Percentiles rank a stretch among this genome's conserved stretches.
phyloP scores from a whole-genome alignment of 441 rosid genomes.

The Jatropha multifida region DNA sequence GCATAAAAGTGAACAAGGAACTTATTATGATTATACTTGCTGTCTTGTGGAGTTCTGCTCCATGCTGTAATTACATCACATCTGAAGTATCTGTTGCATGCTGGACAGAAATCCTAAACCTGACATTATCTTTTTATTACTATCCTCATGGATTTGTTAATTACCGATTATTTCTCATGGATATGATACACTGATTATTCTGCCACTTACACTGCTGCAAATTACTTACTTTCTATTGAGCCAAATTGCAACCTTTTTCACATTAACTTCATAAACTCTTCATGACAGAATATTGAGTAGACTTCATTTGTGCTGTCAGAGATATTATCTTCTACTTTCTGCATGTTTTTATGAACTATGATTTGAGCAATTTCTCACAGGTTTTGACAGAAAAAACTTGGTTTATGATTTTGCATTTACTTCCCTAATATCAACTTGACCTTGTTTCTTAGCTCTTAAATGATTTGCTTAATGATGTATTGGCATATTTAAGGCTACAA shows the following conservation, averaged over 20 bases:
- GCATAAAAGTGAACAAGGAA: not conserved
- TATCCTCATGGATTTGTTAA: too few species aligned
- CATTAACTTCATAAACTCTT: not conserved
- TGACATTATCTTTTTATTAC: not conserved
- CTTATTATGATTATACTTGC: not conserved
- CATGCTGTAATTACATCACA: not conserved
- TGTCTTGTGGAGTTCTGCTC: slow-evolving; percentile 1
- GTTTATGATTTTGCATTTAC: not conserved
- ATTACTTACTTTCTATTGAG: not conserved
- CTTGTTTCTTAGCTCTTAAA: too few species aligned
- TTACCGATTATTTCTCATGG: not conserved
- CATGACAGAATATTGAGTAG: not conserved
- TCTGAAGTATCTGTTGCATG: not conserved
- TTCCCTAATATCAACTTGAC: too few species aligned
- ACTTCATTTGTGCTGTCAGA: not conserved
- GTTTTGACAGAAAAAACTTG: too few species aligned
- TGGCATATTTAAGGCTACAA: too few species aligned
- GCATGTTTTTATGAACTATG: not conserved
- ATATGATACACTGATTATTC: not conserved
- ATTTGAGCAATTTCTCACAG: too few species aligned
- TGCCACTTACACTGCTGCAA: not conserved
- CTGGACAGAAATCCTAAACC: not conserved
- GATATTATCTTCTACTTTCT: not conserved
- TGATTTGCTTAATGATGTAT: too few species aligned
- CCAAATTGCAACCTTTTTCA: not conserved